phyloP scores from a whole-genome alignment of 192 early-diverging fungal species.

The Podila clonocystis region DNA sequence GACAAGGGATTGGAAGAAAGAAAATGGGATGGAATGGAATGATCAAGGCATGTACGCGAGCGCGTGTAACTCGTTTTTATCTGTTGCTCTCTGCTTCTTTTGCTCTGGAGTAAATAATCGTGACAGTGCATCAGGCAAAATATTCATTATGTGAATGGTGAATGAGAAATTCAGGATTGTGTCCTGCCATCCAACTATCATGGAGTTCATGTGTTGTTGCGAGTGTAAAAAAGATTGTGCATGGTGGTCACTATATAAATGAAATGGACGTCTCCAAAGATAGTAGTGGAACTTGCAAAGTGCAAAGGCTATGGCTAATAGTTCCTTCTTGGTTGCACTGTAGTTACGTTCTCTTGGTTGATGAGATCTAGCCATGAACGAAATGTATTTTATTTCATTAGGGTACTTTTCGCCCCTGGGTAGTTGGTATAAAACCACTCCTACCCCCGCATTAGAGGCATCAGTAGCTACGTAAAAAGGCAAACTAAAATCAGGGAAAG shows the following conservation, averaged over 20 bases:
- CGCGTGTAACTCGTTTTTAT: too few relatives aligned
- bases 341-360: neutral
- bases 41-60: too few relatives aligned
- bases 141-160: too few relatives aligned
- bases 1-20: too few relatives aligned
- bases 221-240: neutral
- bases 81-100: too few relatives aligned
- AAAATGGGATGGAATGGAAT: too few relatives aligned
- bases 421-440: neutral
- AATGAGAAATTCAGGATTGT: neutral
- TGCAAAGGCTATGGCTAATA: conserved; percentile 20
- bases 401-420: neutral
- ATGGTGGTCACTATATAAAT: neutral
- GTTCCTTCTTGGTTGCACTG: conserved; percentile 1
- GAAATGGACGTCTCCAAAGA: conserved; percentile 8
- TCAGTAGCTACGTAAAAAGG: conserved; percentile 16
- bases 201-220: neutral
- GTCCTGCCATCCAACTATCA: neutral
- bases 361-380: neutral
- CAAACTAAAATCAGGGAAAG: conserved; percentile 6
- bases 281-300: conserved; percentile 21
- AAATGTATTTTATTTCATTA: conserved; percentile 1
- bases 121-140: too few relatives aligned
- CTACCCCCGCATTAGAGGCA: conserved; percentile 17
- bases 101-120: too few relatives aligned